phyloP scores from a whole-genome alignment of 2,329 filamentous ascomycete species.

The Diplodia intermedia region DNA sequence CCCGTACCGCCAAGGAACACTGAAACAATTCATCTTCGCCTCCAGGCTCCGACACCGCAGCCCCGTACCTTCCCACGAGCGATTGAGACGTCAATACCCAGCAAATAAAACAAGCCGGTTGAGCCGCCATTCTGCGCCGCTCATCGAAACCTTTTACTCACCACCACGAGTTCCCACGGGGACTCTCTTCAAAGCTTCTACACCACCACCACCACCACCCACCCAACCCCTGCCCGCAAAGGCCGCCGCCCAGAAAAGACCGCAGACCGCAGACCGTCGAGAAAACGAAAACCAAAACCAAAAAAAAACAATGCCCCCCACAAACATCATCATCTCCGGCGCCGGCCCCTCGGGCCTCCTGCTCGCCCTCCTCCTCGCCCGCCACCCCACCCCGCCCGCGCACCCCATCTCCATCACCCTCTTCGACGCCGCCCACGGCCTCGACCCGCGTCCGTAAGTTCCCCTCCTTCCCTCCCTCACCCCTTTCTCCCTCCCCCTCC shows the following conservation, averaged over 20 bases:
- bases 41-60: not conserved
- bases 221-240: too few relatives aligned
- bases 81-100: too few relatives aligned
- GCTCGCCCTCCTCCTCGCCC: constrained; percentile 58
- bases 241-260: not conserved
- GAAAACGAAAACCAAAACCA: not conserved
- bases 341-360: constrained; percentile 46
- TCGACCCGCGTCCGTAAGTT: constrained; percentile 61
- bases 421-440: constrained; percentile 61
- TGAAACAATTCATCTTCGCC: not conserved
- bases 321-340: constrained; percentile 43
- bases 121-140: too few relatives aligned
- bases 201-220: not conserved
- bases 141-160: too few relatives aligned
- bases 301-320: constrained; percentile 16
- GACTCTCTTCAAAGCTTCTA: not conserved
- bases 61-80: not conserved
- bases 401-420: constrained; percentile 52
- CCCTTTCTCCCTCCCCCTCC: not conserved
- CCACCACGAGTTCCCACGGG: too few relatives aligned
- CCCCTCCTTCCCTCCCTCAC: too few relatives aligned
- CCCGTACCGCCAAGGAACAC: not conserved
- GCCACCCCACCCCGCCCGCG: constrained; percentile 56
- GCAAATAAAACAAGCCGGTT: too few relatives aligned
- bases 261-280: not conserved